phyloP scores from a whole-genome alignment of 768 basidiomycete genomes.

The Mycena albidolilacea region DNA sequence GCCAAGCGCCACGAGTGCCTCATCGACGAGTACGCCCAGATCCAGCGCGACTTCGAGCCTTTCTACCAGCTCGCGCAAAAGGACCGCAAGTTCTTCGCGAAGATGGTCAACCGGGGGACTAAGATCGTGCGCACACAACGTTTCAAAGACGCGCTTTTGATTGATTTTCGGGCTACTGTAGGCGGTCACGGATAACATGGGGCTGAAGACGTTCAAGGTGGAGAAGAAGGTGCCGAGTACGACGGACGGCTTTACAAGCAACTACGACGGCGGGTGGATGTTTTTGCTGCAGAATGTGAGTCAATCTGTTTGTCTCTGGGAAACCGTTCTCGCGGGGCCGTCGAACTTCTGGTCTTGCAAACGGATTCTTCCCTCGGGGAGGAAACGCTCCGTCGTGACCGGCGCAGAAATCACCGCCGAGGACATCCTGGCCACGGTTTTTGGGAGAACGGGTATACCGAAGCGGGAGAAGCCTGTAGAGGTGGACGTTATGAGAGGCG shows the following conservation, averaged over 20 bases:
- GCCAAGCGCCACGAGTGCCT: conserved; percentile 18
- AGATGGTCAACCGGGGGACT: conserved; percentile 23
- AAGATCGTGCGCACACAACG: conserved; percentile 9
- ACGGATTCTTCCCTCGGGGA: too few species aligned
- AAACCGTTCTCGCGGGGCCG: too few species aligned
- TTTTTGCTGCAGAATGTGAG: conserved; percentile 15
- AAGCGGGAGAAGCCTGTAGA: too few species aligned
- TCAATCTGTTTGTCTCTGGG: background rate
- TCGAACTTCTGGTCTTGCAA: too few species aligned
- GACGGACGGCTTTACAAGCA: conserved; percentile 22
- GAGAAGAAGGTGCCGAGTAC: background rate
- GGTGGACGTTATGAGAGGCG: too few species aligned
- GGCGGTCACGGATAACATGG: conserved; percentile 23
- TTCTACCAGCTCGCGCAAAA: conserved; percentile 27
- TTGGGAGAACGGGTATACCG: too few species aligned
- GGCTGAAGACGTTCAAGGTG: conserved; percentile 32
- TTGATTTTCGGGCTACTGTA: background rate
- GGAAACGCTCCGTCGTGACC: too few species aligned
- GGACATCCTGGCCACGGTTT: too few species aligned
- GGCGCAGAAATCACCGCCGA: too few species aligned
- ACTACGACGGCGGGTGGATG: conserved; percentile 30
- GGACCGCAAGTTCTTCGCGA: conserved; percentile 19
- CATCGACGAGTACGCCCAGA: conserved; percentile 29
- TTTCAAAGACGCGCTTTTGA: background rate
- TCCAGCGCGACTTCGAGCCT: conserved; percentile 25